These are phyloP conservation scores for Leccinum subtestaceum DNA, from an alignment of 768 basidiomycete species.

Conservation along the genomic window DNA sequence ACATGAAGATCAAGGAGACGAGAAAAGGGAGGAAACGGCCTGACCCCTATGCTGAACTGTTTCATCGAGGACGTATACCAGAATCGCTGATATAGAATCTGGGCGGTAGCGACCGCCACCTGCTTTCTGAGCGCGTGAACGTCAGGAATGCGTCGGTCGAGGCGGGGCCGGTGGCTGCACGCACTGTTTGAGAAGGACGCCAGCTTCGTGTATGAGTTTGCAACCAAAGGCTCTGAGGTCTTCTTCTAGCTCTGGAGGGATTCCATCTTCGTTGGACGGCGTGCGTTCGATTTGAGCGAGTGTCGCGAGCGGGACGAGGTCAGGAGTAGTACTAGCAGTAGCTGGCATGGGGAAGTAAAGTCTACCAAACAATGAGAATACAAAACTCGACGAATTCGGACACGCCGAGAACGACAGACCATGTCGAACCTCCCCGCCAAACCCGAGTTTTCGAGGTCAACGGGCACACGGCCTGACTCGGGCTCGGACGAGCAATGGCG, in stretches of 20 bases:
- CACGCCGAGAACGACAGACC: not conserved
- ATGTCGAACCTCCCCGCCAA: slow-evolving; percentile 33
- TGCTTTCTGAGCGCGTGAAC: slow-evolving; percentile 63
- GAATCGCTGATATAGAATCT: slow-evolving; percentile 94
- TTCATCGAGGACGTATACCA: slow-evolving; percentile 95
- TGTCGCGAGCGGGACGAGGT: slow-evolving; percentile 81
- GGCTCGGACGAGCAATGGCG: slow-evolving; percentile 25
- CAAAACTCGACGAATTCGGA: not conserved
- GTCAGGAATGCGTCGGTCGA: slow-evolving; percentile 4
- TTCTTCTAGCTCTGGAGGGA: slow-evolving; percentile 78
- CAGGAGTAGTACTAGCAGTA: slow-evolving; percentile 28
- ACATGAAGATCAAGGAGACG: slow-evolving; percentile 3
- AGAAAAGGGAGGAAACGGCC: slow-evolving; percentile 29
- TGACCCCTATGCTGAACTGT: slow-evolving; percentile 88
- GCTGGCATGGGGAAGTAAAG: slow-evolving; percentile 37
- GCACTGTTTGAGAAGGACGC: slow-evolving; percentile 86
- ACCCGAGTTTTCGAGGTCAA: slow-evolving; percentile 29
- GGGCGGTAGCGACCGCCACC: slow-evolving; percentile 94
- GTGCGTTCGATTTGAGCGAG: slow-evolving; percentile 72
- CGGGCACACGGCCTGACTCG: slow-evolving; percentile 16
- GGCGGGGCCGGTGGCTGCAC: slow-evolving; percentile 23
- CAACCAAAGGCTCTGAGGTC: slow-evolving; percentile 90
- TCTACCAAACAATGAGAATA: slow-evolving; percentile 19
- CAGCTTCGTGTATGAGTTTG: slow-evolving; percentile 93
- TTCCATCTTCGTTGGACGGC: slow-evolving; percentile 79